phyloP scores from a whole-genome alignment of 345 rosid genomes.

The sweet orange (Citrus sinensis) region DVS_A1.0 CM039161.1:22907001-22907500 shows the following conservation, averaged over 20 bases:
- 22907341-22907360: neutral
- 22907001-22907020: conserved; percentile 71
- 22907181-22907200: conserved; percentile 56
- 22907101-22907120: conserved; percentile 48
- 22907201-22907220: neutral
- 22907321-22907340: neutral
- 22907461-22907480: neutral
- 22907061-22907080: conserved; percentile 36
- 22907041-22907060: conserved; percentile 30
- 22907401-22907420: neutral
- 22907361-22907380: conserved; percentile 2
- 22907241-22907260: neutral
- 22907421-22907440: neutral
- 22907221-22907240: neutral
- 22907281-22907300: neutral
- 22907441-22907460: neutral
- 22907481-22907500: neutral
- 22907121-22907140: conserved; percentile 64
- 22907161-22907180: conserved; percentile 68
- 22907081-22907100: conserved; percentile 35
- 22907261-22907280: neutral
- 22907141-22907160: conserved; percentile 60
- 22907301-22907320: neutral
- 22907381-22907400: neutral
- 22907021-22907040: conserved; percentile 24